These are phyloP conservation scores for Alternaria longipes DNA, from an alignment of 2,329 filamentous ascomycete genomes.

Conservation along the genomic window DNA sequence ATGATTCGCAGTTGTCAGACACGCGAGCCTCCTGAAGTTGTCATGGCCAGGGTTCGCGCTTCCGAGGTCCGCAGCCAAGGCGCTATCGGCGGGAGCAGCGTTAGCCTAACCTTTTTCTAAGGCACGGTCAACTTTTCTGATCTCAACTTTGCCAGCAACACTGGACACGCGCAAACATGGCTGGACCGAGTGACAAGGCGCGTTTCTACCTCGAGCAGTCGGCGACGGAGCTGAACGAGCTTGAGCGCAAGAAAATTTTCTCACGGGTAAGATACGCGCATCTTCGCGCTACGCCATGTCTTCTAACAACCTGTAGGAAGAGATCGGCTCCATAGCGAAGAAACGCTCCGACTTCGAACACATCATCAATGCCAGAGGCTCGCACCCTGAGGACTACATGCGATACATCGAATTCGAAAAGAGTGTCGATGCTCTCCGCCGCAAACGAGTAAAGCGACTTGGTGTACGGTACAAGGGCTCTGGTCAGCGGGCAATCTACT, in stretches of 20 bases:
- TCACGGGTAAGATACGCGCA: conserved; percentile 65
- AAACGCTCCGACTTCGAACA: conserved; percentile 96
- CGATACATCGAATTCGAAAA: conserved; percentile 80
- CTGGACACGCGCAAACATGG: conserved; percentile 64
- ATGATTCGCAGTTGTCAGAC: conserved; percentile 14
- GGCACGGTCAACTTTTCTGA: conserved; percentile 30
- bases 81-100: conserved; percentile 30
- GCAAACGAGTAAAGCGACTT: conserved; percentile 83
- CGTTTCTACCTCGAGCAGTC: conserved; percentile 93
- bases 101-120: conserved; percentile 28
- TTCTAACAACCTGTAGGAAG: conserved; percentile 66
- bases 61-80: conserved; percentile 34
- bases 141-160: conserved; percentile 21
- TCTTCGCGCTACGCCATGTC: not conserved
- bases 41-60: conserved; percentile 30
- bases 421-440: conserved; percentile 75
- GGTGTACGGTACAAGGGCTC: conserved; percentile 76
- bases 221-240: conserved; percentile 90
- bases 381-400: conserved; percentile 77
- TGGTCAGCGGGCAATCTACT: conserved; percentile 84
- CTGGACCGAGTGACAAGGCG: conserved; percentile 88
- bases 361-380: conserved; percentile 81
- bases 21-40: conserved; percentile 44
- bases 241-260: conserved; percentile 92
- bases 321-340: conserved; percentile 86